Base-by-base conservation (phyloP, 805 yeast species). In the Ogataea zsoltii region DNA sequence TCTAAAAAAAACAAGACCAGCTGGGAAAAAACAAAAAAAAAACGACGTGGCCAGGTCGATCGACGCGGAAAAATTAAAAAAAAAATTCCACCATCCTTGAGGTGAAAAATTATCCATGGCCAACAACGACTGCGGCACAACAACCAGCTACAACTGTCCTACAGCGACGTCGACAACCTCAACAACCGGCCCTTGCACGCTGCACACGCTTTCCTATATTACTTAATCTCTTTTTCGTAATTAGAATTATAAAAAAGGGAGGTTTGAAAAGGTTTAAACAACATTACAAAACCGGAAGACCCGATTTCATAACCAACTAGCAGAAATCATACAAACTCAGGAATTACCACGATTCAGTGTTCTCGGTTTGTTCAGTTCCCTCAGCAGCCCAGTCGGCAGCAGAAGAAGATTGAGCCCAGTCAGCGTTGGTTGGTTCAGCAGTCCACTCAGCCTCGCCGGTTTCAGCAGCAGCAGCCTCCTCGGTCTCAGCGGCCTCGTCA, bases 401-500 rank as follows among this genome's bases (percentile, higher is more conserved):
- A 50, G 65, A 53, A 50, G 63, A 77, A 48, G 81, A 63, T 69
- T 84, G 89, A 70, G 87, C 88, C 78, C 85, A 85, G 78, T 83
- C 88, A 67, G 82, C 88, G 64, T 77, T 82, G 57, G 75, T 76
- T 62, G 82, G 80, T 65, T 75, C 79, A 63, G 75, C 77, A 44
- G 66, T 55, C 58, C 66, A 84, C 80, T 85, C 84, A 72, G 82
- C 88, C 49, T 58, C 65, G 44, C 64, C 62, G 41, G 65, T 83
- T 81, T 85, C 84, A 72, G 80, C 89, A 65, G 74, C 84, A 57
- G 72, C 78, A 65, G 74, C 80, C 69, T 76, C 85, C 60, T 76
- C 82, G 65, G 76, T 84, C 56, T 71, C 74, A 65, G 77, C 82
- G 60, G 75, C 85, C 69, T 81, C 87, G 64, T 79, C 86, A 56